Percentiles rank a stretch among this genome's conserved stretches.
Evolutionary conservation across 139 green algal genomes (phyloP).

Genomic region (Micromonas pusilla): DNA sequence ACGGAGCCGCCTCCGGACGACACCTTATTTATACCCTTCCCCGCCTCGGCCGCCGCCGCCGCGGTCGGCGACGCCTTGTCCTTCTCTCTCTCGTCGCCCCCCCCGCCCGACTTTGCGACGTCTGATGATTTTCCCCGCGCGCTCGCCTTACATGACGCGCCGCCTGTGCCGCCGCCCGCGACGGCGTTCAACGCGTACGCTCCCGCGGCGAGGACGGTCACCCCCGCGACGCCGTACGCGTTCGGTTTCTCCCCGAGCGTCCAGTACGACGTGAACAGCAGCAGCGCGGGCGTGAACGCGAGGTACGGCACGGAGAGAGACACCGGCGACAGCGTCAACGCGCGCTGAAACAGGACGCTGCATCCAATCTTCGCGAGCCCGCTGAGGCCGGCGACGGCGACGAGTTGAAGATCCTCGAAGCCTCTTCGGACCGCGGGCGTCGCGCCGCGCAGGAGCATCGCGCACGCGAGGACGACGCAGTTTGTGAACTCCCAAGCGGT

Average conservation of each 20-base stretch:
- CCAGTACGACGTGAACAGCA: conserved; percentile 41
- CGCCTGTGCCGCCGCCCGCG: not conserved
- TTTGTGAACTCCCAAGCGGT: not conserved
- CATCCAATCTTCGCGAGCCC: not conserved
- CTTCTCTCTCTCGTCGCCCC: too few relatives aligned
- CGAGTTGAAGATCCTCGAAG: not conserved
- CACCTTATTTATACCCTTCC: too few relatives aligned
- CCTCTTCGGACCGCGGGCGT: not conserved
- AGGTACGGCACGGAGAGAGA: conserved; percentile 57
- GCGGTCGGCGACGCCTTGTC: too few relatives aligned
- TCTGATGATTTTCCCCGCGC: not conserved
- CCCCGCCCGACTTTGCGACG: too few relatives aligned
- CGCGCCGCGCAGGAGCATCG: not conserved
- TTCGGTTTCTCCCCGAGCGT: conserved; percentile 45
- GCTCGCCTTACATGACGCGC: not conserved
- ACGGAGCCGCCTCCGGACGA: too few relatives aligned
- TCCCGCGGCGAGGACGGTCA: not conserved
- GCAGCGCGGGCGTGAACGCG: conserved; percentile 54
- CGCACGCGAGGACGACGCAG: not conserved
- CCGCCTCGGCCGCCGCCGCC: too few relatives aligned
- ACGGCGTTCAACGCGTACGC: conserved; percentile 21
- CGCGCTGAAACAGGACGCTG: conserved; percentile 31
- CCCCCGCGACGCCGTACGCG: conserved; percentile 34
- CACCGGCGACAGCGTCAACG: conserved; percentile 49
- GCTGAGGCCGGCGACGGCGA: not conserved